These are phyloP conservation scores for Trypanosoma congolense DNA, from an alignment of 208 protist genomes.

Conservation along the genomic window DNA sequence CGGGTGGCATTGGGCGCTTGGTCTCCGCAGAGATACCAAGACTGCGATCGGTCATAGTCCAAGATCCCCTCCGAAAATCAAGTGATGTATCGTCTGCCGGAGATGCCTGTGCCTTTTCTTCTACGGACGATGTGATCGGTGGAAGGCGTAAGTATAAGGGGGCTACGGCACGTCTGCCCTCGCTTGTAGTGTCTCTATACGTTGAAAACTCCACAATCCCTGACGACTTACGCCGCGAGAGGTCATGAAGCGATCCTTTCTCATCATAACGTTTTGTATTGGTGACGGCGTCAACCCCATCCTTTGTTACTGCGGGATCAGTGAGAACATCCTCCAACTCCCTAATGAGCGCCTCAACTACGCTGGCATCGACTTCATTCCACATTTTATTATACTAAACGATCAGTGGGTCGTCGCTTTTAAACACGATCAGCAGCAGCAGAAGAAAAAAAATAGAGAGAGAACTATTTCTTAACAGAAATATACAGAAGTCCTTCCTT, in stretches of 20 bases:
- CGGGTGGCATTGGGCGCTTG: constrained; percentile 6
- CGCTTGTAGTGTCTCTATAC: constrained; percentile 21
- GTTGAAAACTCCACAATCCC: constrained; percentile 37
- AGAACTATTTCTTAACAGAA: too few relatives aligned
- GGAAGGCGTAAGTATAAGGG: constrained; percentile 28
- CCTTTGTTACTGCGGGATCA: background rate
- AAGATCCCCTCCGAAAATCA: too few relatives aligned
- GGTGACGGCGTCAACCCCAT: too few relatives aligned
- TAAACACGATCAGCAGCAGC: background rate
- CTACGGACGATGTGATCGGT: constrained; percentile 12
- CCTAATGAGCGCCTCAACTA: constrained; percentile 54
- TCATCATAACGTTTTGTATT: too few relatives aligned
- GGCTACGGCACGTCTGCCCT: constrained; percentile 8
- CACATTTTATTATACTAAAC: constrained; percentile 3
- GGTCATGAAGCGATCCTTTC: too few relatives aligned
- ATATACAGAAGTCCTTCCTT: too few relatives aligned
- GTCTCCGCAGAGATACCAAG: constrained; percentile 8
- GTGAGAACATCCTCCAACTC: constrained; percentile 53
- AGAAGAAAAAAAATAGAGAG: too few relatives aligned
- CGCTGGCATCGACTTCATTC: constrained; percentile 16
- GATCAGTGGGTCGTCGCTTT: constrained; percentile 1
- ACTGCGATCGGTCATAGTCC: constrained; percentile 12
- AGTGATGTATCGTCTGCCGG: too few relatives aligned
- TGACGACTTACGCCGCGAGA: background rate
- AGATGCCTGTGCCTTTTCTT: too few relatives aligned